These are phyloP conservation scores for Cladorrhinum samala DNA, from an alignment of 495 filamentous ascomycete genomes.

Conservation along the genomic window DNA sequence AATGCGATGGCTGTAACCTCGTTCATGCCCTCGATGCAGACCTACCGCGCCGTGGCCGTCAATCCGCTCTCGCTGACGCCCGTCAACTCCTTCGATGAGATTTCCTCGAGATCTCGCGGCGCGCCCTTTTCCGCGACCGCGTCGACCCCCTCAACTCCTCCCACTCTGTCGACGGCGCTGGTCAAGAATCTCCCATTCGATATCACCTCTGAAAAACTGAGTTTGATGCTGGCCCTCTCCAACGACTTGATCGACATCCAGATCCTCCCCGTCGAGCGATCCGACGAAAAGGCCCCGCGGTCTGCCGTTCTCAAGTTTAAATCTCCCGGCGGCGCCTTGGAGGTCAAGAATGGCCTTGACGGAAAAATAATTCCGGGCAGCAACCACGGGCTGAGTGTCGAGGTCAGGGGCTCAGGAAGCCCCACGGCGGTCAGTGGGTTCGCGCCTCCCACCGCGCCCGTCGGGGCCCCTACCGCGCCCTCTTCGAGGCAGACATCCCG, in stretches of 20 bases:
- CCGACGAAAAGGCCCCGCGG: conserved; percentile 65
- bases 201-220: conserved; percentile 64
- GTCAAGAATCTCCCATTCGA: conserved; percentile 73
- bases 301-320: conserved; percentile 74
- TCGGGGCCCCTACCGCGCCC: conserved; percentile 46
- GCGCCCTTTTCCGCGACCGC: conserved; percentile 48
- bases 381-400: conserved; percentile 73
- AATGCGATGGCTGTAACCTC: conserved; percentile 35
- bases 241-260: conserved; percentile 74
- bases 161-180: conserved; percentile 36
- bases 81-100: conserved; percentile 35
- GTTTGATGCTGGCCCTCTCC: conserved; percentile 78
- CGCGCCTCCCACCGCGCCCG: conserved; percentile 15
- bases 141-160: conserved; percentile 42
- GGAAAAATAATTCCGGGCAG: conserved; percentile 73
- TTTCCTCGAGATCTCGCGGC: conserved; percentile 43
- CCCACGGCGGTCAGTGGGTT: conserved; percentile 18
- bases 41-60: conserved; percentile 24
- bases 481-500: conserved; percentile 66
- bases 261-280: conserved; percentile 57
- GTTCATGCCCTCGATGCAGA: conserved; percentile 30
- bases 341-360: conserved; percentile 68
- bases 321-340: conserved; percentile 62
- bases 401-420: conserved; percentile 50
- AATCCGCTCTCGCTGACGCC: conserved; percentile 36